Evolutionary conservation across 139 green algal species (phyloP), one percentile per base, ranked within the genome.

Genomic region (Coccomyxa sp.): DNA sequence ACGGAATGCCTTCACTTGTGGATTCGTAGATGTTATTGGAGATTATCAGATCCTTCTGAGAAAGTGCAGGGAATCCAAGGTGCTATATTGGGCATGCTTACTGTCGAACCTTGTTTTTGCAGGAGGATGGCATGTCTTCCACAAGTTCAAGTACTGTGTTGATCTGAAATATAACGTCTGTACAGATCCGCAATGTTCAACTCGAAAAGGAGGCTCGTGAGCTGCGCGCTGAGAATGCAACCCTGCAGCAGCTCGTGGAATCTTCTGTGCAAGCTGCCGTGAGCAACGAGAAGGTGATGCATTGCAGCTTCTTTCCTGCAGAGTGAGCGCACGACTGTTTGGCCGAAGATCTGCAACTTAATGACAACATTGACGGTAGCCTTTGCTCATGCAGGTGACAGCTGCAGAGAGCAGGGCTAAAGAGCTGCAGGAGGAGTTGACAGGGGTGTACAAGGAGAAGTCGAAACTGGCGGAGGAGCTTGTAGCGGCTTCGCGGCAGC

Each of bases 181-280:
- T 79, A 51, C 87, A 96, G 91, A 92, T 96, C 0, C 91, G 92
- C 14, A 76, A 86, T 28, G 82, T 83, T 4, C 92, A 95, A 87
- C 88, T 95, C 27, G 93, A 95, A 60, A 94, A 93, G 80, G 93
- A 96, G 79, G 91, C 82, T 0, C 85, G 85, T 1, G 93, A 97
- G 91, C 88, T 96, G 76, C 87, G 92, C 0, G 82, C 89, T 7
- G 92, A 96, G 77, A 93, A 91, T 14, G 79, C 83, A 25, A 82
- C 67, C 10, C 84, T 94, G 74, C 79, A 84, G 18, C 78, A 87
- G 67, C 79, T 71, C 51, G 59, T 86, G 16, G 81, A 88, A 57
- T 81, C 83, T 27, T 58, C 58, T n/a, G 82, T 63, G 45, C 74
- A 81, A 1, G 81, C 71, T 45, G 85, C 81, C 0, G 82, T 83